Conservation (phyloP, 2,329 filamentous ascomycete species). For the Scolecobasidium constrictum region DNA sequence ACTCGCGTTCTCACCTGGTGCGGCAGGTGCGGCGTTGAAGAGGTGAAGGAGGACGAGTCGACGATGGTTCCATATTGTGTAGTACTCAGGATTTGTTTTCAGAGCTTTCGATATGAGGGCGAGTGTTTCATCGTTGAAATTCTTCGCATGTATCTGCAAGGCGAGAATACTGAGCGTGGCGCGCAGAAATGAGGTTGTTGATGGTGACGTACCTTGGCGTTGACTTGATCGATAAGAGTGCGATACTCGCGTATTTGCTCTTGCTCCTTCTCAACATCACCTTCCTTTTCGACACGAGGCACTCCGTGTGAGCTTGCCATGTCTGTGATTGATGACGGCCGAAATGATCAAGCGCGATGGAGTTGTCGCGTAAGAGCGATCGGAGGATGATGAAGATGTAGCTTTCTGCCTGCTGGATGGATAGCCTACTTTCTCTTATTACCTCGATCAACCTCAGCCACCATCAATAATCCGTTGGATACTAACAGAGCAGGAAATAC, state of each 20-base stretch:
- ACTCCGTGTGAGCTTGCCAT: conserved; percentile 55
- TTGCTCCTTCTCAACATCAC: conserved; percentile 57
- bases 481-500: not conserved
- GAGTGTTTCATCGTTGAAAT: conserved; percentile 40
- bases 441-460: not conserved
- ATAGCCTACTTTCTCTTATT: no score
- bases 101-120: conserved; percentile 62
- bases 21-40: conserved; percentile 32
- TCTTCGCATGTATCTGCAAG: conserved; percentile 7
- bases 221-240: conserved; percentile 56
- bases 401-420: not conserved
- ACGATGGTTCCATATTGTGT: conserved; percentile 84
- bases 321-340: not conserved
- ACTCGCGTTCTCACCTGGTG: not conserved
- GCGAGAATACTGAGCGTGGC: not conserved
- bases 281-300: conserved; percentile 49
- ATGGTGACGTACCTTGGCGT: conserved; percentile 43
- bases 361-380: no score
- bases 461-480: not conserved
- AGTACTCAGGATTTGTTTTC: conserved; percentile 74
- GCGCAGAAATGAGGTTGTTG: conserved; percentile 1
- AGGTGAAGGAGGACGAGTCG: conserved; percentile 58
- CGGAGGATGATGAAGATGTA: not conserved
- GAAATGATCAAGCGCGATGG: conserved; percentile 1
- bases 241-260: conserved; percentile 67